Percentiles rank a stretch among this genome's conserved stretches.
These are phyloP conservation scores for Allium sativum DNA, from an alignment of 106 monocot genomes.

Conservation along the genomic window DNA sequence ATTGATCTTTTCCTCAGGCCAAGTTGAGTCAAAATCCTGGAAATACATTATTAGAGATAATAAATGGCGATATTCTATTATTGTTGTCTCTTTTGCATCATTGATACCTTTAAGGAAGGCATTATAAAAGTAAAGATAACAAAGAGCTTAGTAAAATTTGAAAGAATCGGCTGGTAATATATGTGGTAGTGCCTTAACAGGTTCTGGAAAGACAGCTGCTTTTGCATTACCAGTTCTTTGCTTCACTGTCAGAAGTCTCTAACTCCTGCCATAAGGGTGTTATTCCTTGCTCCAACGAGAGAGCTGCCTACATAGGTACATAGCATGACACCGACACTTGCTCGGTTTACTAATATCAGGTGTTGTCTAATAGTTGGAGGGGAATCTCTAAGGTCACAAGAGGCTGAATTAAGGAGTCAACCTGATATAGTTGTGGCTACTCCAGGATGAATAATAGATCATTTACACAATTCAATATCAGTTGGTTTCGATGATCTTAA, in stretches of 20 bases:
- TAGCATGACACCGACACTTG: conserved; percentile 89
- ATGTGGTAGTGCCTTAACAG: conserved; percentile 96
- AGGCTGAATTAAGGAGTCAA: conserved; percentile 76
- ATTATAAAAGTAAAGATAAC: too few relatives aligned
- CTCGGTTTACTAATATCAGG: conserved; percentile 92
- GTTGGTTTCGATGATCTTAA: conserved; percentile 94
- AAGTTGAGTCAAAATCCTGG: too few relatives aligned
- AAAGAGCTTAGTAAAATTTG: conserved; percentile 56
- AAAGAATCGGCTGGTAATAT: conserved; percentile 42
- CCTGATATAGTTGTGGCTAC: conserved; percentile 97
- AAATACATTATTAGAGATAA: too few relatives aligned
- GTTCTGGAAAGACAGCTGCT: conserved; percentile 99
- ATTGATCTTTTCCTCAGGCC: too few relatives aligned
- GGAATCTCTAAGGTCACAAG: conserved; percentile 87
- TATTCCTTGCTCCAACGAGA: conserved; percentile 89
- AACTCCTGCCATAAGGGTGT: conserved; percentile 84
- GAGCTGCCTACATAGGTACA: conserved; percentile 96
- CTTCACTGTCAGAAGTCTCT: conserved; percentile 82
- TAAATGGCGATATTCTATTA: too few relatives aligned
- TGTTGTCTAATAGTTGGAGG: conserved; percentile 97
- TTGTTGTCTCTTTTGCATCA: too few relatives aligned
- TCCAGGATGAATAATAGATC: conserved; percentile 94
- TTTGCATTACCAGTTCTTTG: conserved; percentile 82
- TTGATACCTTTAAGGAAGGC: too few relatives aligned
- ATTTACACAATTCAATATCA: conserved; percentile 80